Evolutionary conservation across 176 grass and related monocot species (phyloP), one percentile per base, ranked within the genome.

Genomic region (Coix lacrymajobi): DNA sequence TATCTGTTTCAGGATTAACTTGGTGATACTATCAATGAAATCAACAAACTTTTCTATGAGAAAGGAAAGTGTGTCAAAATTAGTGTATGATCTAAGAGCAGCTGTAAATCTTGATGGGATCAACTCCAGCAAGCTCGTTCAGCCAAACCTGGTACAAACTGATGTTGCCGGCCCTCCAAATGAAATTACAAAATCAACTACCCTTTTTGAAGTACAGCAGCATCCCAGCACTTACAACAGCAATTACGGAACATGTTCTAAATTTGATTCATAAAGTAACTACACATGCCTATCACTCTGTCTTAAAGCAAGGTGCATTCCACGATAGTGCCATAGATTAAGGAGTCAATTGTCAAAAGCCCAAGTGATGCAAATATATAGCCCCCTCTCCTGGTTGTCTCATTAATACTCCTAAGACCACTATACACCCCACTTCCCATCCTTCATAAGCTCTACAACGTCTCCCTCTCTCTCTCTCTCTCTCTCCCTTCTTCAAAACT

Each of bases 261-360:
- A 90, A 20, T 82, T 65, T 78, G 88, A 86, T 73, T 75, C 83
- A 78, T 61, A 86, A 90, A 90, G 88, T 48, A 86, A 67, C 79
- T 83, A 83, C 79, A 79, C 44, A 82, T 82, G 72, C 44, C 66
- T 73, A 82, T 78, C 73, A 77, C 88, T 77, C 56, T 85, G 81
- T 49, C 79, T 36, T 82, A 90, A 83, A 90, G 83, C 73, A 90
- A 86, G 88, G 88, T 57, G 66, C 79, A 38, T 90, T 77, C 37
- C 79, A 61, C 83, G 75, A 86, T 75, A 90, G 79, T 83, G 79
- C 79, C 88, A 90, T 79, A 90, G 48, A 83, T 87, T 83, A 83
- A 86, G 88, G 88, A 86, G 84, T 90, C 67, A 90, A 69, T 51
- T 83, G 88, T 83, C 88, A 90, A 87, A 90, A 79, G 84, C 38